Evolutionary conservation across 2,329 filamentous ascomycete species (phyloP), one percentile per base, ranked within the genome.

Genomic region (Aureobasidium uvarum): DNA sequence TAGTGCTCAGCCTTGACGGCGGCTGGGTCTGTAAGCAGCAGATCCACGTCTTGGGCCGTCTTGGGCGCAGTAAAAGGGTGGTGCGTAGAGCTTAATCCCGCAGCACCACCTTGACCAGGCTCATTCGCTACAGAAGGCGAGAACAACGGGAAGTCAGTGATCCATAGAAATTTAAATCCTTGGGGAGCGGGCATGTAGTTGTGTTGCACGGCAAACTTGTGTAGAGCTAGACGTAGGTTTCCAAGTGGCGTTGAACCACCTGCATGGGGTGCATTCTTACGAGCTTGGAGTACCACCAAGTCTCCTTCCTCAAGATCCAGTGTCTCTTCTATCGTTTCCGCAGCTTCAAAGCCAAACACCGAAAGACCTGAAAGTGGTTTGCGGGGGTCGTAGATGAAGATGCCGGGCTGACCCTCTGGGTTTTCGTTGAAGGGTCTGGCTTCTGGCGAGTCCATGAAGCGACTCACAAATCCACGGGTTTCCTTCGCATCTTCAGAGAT

Each of bases 41-140:
- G 77, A 45, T 92, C 88, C 18, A 96, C 84, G 73, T 98, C 93
- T 5, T 81, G 79, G 0, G 83, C 76, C 0, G 86, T 86, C 41
- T 90, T 86, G 0, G 95, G 95, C 0, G 95, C 91, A 0, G 95
- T 99, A 77, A 99, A 99, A 0, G 95, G 95, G 75, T 99, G 95
- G 73, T 99, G 95, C 0, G 93, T 96, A 0, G 94, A 88, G 11
- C 89, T 86, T 71, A 98, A 87, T 5, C 93, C 92, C 0, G 92
- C 86, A 0, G 81, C 77, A 20, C 92, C 92, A 62, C 91, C 92
- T 78, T 98, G 93, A 1, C 92, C 92, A 0, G 90, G 90, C 54
- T 90, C 81, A 10, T 78, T 77, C 59, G 84, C 86, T 62, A 84
- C 84, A 11, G 79, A 79, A 0, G 89, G 91, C 1, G 92, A 92